Evolutionary conservation across 768 basidiomycete species (phyloP).

Genomic region (Termitomyces bulborhizus): DNA sequence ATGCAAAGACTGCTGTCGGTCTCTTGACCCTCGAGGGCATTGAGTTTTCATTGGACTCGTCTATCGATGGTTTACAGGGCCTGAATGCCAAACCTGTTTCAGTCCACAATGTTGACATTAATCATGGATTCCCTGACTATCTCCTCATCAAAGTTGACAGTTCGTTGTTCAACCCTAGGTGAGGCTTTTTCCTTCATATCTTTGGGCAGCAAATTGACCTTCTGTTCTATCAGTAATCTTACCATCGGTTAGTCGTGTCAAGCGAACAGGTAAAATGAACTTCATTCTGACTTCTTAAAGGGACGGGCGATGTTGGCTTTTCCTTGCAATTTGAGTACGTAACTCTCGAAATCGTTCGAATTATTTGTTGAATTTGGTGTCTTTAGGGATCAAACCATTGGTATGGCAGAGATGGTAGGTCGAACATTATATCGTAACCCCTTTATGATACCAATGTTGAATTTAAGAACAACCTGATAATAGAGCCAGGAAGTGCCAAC

Average conservation of each 20-base stretch:
- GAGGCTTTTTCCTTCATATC: slow-evolving; percentile 8
- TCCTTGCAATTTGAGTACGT: slow-evolving; percentile 48
- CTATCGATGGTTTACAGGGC: slow-evolving; percentile 60
- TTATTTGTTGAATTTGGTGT: background rate
- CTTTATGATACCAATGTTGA: slow-evolving; percentile 1
- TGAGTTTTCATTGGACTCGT: slow-evolving; percentile 50
- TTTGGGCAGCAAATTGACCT: slow-evolving; percentile 13
- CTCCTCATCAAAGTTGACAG: slow-evolving; percentile 64
- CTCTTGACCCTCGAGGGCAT: slow-evolving; percentile 52
- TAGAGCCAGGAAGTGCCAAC: slow-evolving; percentile 49
- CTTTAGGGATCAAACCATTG: slow-evolving; percentile 44
- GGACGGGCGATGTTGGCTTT: slow-evolving; percentile 62
- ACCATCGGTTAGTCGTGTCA: slow-evolving; percentile 29
- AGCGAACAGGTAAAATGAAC: background rate
- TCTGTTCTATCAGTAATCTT: slow-evolving; percentile 25
- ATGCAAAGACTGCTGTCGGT: slow-evolving; percentile 62
- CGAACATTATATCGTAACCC: background rate
- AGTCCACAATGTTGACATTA: slow-evolving; percentile 56
- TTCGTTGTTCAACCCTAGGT: slow-evolving; percentile 63
- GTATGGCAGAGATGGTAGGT: slow-evolving; percentile 50
- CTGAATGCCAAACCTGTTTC: slow-evolving; percentile 50
- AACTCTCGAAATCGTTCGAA: background rate
- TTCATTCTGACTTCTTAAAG: slow-evolving; percentile 31
- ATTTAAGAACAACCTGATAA: slow-evolving; percentile 43
- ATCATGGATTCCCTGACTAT: slow-evolving; percentile 58